Base-by-base conservation (phyloP, 495 filamentous ascomycete genomes). In the Ramalina intermedia region DNA sequence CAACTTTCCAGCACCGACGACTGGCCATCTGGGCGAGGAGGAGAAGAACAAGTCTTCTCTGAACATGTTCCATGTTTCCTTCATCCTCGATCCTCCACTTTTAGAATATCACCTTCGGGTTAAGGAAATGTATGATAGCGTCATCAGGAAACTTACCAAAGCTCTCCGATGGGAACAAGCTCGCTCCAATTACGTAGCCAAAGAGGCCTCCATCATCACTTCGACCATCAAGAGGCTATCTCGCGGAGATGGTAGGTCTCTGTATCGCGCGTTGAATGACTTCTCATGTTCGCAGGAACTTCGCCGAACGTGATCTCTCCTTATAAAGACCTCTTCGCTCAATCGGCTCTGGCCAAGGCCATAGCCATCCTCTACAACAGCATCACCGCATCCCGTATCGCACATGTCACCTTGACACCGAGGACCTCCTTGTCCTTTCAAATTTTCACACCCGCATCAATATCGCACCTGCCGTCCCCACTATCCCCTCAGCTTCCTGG, bases 11-110 rank as follows among this genome's bases (percentile, higher is more conserved):
- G 29, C 29, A 33, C 6, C 7, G 12, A 33, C 29, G 12, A 33
- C 1, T 33, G 29, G 29, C 7, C 29, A 2, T 9, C 29, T 13
- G 12, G 29, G 56, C 59, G 7, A 61, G 63, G 24, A 70, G 71
- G 48, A 66, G 58, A 58, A 57, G 13, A 64, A 65, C 23, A 60
- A 66, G 26, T 58, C 58, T 45, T 65, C 70, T 39, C 89, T 98
- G 84, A 87, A 79, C 20, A 95, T 96, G 88, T 98, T 98, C 62
- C 88, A 96, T 66, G 77, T 96, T 33, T 86, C 95, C 13, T 96
- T 96, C 65, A 84, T 94, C 33, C 66, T 95, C 43, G 81, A 85
- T 57, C 82, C 85, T 3, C 83, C 84, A 36, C 72, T 81, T 43
- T 65, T 85, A 38, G 85, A 93, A 61, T 81, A 81, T 55, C 81